Conservation (phyloP, 1,139 yeast genomes). For the Yamadazyma spencermartinsiae region DNA sequence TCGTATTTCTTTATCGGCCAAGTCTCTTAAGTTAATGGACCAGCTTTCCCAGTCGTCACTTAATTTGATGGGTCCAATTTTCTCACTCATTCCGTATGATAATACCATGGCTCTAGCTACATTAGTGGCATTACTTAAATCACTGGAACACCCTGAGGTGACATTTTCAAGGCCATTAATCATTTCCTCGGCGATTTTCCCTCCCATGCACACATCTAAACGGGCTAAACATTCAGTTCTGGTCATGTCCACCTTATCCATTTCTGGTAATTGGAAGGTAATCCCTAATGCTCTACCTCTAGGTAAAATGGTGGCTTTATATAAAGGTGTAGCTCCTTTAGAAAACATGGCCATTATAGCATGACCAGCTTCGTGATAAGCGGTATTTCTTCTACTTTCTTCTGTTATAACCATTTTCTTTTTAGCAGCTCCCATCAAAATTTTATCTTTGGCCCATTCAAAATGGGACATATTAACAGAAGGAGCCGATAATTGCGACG, state of each 20-base stretch:
- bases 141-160: constrained; percentile 93
- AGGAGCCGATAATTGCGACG: constrained; percentile 88
- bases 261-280: constrained; percentile 95
- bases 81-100: constrained; percentile 93
- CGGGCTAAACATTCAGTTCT: constrained; percentile 87
- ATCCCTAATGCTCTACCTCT: constrained; percentile 96
- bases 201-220: constrained; percentile 98
- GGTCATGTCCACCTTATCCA: constrained; percentile 95
- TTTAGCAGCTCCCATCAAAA: constrained; percentile 96
- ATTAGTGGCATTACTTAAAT: constrained; percentile 82
- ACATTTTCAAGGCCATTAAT: constrained; percentile 89
- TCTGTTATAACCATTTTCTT: constrained; percentile 97
- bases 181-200: constrained; percentile 94
- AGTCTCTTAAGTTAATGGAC: constrained; percentile 84
- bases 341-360: constrained; percentile 97
- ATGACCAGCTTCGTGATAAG: constrained; percentile 99
- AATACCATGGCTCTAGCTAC: constrained; percentile 98
- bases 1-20: constrained; percentile 92
- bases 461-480: constrained; percentile 89
- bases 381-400: constrained; percentile 89
- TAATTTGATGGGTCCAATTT: constrained; percentile 87
- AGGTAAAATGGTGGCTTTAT: constrained; percentile 95
- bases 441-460: constrained; percentile 99
- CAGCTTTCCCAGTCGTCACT: constrained; percentile 91
- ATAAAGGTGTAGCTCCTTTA: constrained; percentile 92